Evolutionary conservation across 441 rosid genomes (phyloP), one percentile per base, ranked within the genome.

Genomic region (Capsella rubella): DNA sequence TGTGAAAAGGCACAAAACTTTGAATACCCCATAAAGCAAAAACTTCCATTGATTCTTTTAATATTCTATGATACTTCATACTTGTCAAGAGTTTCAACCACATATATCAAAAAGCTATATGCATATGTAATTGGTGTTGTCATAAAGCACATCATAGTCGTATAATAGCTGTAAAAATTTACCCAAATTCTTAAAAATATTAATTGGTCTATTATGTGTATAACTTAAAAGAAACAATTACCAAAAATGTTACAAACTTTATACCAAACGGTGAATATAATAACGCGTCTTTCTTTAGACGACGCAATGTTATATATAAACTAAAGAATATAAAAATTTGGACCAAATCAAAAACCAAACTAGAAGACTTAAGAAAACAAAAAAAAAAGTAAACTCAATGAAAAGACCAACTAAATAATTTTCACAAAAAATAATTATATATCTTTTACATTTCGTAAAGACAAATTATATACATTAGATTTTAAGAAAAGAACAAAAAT

Each of bases 391-490:
- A 55, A 45, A 32, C 49, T 45, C 18, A 60, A 49, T 11, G 68
- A 53, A 53, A 57, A 50, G 46, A 40, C 54, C 64, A 73, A 28
- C 53, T 49, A 57, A 37, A 47, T 40, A 73, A 56, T 64, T 21
- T 35, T 56, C 60, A 73, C 40, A 32, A 45, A 49, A 66, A 35
- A 18, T 25, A 51, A 31, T 25, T 16, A 40, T 37, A 28, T 64
- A 18, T 11, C n/a, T 21, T 52, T 59, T 62, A 59, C 63, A 75
- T 6, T 45, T 29, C 14, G 5, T 34, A 56, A 61, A 9, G 8
- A 61, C 58, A 46, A 69, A 39, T 37, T 45, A 76, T 69, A 13
- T 70, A 64, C 71, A 70, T 10, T 46, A 14, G 9, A 43, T n/a
- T 50, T 37, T 21, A 21, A 21, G 25, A 21, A 21, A 2, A 2